A percentile compares a stretch with the other conserved stretches of the same genome.
Evolutionary conservation across 495 filamentous ascomycete genomes (phyloP).

Genomic region (Pyrenopolyporus hunteri): DNA sequence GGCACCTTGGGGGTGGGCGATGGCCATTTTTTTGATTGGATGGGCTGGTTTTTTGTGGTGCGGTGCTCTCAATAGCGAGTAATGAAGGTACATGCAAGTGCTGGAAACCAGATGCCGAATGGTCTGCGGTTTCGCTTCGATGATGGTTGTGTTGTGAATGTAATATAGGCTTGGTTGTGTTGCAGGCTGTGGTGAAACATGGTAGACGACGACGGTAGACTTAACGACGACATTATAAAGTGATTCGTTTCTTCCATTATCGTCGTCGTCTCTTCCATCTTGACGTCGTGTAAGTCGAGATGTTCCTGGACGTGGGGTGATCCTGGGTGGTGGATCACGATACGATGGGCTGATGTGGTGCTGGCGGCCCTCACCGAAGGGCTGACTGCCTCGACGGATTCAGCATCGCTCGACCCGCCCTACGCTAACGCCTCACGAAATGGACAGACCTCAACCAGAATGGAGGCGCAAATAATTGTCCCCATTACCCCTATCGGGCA

Average conservation of each 20-base stretch:
- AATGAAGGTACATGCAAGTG: slow-evolving; percentile 34
- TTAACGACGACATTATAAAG: slow-evolving; percentile 32
- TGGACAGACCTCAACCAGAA: slow-evolving; percentile 28
- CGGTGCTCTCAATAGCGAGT: slow-evolving; percentile 25
- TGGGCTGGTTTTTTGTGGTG: slow-evolving; percentile 8
- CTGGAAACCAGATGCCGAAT: slow-evolving; percentile 4
- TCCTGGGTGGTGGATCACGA: slow-evolving; percentile 23
- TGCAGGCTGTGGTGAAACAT: slow-evolving; percentile 34
- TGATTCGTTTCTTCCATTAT: slow-evolving; percentile 17
- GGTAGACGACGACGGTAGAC: slow-evolving; percentile 15
- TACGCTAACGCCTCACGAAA: slow-evolving; percentile 4
- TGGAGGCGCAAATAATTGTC: slow-evolving; percentile 24
- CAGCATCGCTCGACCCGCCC: slow-evolving; percentile 22
- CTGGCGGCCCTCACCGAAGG: slow-evolving; percentile 27
- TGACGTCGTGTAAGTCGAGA: slow-evolving; percentile 24
- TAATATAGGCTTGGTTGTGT: slow-evolving; percentile 26
- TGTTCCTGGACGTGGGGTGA: slow-evolving; percentile 24
- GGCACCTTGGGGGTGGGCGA: slow-evolving; percentile 31
- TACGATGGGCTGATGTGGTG: slow-evolving; percentile 33
- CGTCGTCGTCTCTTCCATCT: slow-evolving; percentile 12
- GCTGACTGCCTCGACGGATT: slow-evolving; percentile 30
- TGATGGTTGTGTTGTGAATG: slow-evolving; percentile 9
- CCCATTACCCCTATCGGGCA: slow-evolving; percentile 6
- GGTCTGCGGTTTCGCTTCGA: slow-evolving; percentile 5
- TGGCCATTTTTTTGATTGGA: slow-evolving; percentile 26